A percentile compares a stretch with the other conserved stretches of the same genome.
phyloP scores from a whole-genome alignment of 768 basidiomycete species.

The Boletus rubroflammeus region DNA sequence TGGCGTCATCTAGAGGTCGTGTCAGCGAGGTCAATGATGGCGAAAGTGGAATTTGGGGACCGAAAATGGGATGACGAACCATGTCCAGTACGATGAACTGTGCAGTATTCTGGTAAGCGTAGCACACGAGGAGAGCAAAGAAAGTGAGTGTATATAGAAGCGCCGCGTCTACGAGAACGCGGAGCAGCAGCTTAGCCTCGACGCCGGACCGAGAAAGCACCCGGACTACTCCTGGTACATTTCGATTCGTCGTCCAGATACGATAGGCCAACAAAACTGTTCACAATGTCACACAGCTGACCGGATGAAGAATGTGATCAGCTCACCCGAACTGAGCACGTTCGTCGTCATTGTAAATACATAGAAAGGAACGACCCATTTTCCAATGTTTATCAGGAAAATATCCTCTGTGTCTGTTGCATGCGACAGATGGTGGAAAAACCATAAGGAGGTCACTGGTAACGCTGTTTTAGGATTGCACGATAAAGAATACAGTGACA shows the following conservation, averaged over 20 bases:
- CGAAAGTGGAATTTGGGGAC: background rate
- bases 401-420: background rate
- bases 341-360: slow-evolving; percentile 21
- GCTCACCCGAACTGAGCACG: slow-evolving; percentile 18
- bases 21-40: background rate
- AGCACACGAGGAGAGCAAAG: slow-evolving; percentile 11
- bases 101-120: background rate
- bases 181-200: slow-evolving; percentile 7
- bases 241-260: slow-evolving; percentile 11
- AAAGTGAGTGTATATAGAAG: slow-evolving; percentile 17
- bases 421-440: slow-evolving; percentile 2
- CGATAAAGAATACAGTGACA: background rate
- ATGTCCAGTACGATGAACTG: slow-evolving; percentile 19
- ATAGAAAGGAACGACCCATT: slow-evolving; percentile 18
- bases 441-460: slow-evolving; percentile 9
- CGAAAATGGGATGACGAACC: slow-evolving; percentile 6
- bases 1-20: slow-evolving; percentile 11
- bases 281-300: background rate
- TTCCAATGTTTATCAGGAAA: background rate
- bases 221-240: slow-evolving; percentile 7
- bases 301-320: background rate
- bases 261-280: slow-evolving; percentile 17
- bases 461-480: background rate
- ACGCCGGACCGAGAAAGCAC: slow-evolving; percentile 8
- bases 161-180: slow-evolving; percentile 15